Percentiles rank a stretch among this genome's conserved stretches.
Conservation (phyloP, 1,139 yeast species). For the Lodderomyces theae region DNA sequence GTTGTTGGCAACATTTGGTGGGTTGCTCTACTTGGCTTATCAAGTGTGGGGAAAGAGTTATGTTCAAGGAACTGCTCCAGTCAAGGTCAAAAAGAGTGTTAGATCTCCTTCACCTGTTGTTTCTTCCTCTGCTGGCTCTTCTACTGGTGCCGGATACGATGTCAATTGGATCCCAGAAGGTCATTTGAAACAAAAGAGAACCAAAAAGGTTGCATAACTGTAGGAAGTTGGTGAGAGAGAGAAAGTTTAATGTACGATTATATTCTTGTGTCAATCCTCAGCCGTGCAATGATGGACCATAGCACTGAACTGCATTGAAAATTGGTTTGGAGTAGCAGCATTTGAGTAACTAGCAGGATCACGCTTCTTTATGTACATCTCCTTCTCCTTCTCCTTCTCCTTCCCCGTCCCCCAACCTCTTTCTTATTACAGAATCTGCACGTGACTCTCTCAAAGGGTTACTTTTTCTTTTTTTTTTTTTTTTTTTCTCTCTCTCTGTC, state of each 20-base stretch:
- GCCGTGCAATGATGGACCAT: too few species aligned
- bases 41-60: slow-evolving; percentile 44
- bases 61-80: slow-evolving; percentile 39
- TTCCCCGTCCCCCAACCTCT: too few species aligned
- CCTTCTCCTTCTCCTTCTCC: too few species aligned
- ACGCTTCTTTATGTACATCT: too few species aligned
- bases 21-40: slow-evolving; percentile 48
- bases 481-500: too few species aligned
- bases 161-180: slow-evolving; percentile 37
- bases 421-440: too few species aligned
- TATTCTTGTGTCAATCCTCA: too few species aligned
- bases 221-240: too few species aligned
- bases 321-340: too few species aligned
- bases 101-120: slow-evolving; percentile 14
- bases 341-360: too few species aligned
- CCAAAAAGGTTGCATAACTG: slow-evolving; percentile 24
- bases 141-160: slow-evolving; percentile 29
- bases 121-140: slow-evolving; percentile 20
- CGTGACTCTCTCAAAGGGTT: neutral
- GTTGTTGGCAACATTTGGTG: slow-evolving; percentile 50
- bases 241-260: too few species aligned
- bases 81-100: slow-evolving; percentile 20
- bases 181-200: slow-evolving; percentile 30
- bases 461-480: neutral
- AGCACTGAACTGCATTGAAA: too few species aligned